phyloP scores from a whole-genome alignment of 2,329 filamentous ascomycete genomes.

The Nakataea oryzae region DNA sequence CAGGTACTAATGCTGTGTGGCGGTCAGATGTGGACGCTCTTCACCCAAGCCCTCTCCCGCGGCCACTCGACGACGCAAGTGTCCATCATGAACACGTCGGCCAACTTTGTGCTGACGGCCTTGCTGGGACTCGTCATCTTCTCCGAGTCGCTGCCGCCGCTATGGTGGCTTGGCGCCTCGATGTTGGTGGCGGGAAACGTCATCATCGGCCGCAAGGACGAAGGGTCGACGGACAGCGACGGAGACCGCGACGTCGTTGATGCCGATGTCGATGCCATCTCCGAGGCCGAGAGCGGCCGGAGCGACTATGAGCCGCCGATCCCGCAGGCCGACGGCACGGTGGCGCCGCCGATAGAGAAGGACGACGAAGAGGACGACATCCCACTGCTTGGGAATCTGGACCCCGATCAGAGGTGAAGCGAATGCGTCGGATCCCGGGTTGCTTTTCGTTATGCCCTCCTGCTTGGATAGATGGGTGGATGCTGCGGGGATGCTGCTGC shows the following conservation, averaged over 20 bases:
- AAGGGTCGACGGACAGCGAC: constrained; percentile 17
- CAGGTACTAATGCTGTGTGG: neutral
- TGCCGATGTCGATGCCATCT: constrained; percentile 5
- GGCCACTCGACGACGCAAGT: constrained; percentile 70
- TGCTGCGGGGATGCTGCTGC: neutral
- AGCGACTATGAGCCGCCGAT: constrained; percentile 19
- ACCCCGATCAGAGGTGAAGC: neutral
- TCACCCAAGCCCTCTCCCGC: constrained; percentile 65
- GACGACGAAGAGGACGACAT: constrained; percentile 15
- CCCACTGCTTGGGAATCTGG: constrained; percentile 10
- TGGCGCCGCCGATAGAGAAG: constrained; percentile 7
- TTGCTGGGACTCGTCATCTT: constrained; percentile 62
- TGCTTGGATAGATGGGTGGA: neutral
- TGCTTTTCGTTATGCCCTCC: neutral
- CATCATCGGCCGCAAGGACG: constrained; percentile 63
- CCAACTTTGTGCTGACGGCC: constrained; percentile 73
- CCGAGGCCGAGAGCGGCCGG: constrained; percentile 13
- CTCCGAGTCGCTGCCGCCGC: constrained; percentile 55
- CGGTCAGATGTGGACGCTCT: constrained; percentile 67
- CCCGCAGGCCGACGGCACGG: constrained; percentile 11
- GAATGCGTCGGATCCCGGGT: neutral
- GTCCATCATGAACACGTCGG: constrained; percentile 70
- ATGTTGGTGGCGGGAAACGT: constrained; percentile 68
- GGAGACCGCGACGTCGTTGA: constrained; percentile 7
- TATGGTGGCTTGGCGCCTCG: constrained; percentile 69